Base-by-base conservation (phyloP, 345 rosid species). In the Camelina neglecta region DNA sequence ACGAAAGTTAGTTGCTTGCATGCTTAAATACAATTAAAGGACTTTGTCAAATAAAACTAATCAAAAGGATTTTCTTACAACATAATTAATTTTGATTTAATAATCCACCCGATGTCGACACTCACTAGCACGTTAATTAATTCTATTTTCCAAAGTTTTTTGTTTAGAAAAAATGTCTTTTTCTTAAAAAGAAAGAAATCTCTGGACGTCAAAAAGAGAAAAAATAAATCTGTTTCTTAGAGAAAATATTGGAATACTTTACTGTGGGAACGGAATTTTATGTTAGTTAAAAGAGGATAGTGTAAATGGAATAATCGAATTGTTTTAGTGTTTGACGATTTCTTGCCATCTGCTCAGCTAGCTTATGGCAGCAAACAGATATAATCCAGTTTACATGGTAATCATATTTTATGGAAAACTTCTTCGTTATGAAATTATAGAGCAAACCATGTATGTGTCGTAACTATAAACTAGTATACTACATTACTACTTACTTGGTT, bases 121-220 rank as follows among this genome's bases (percentile, higher is more conserved):
- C 72, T 81, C 84, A 80, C 82, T 83, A 80, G 72, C 84, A 73
- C 57, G 56, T 73, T 5, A 75, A 16, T 73, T 5, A 75, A 16
- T 18, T 29, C n/a, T 4, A 6, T 21, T 51, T 13, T 51, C 48
- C 6, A 67, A 67, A 67, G 66, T 44, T 58, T 47, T 47, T 44
- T 13, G 31, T 13, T 33, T 11, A 33, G 1, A n/a, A 24, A 24
- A 61, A 31, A 11, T 49, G 67, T 59, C 75, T 4, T 33, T 33
- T 35, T 51, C 49, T 36, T 45, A 18, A 72, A 29, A 76, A 84
- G 80, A 75, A 77, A 66, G 49, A 49, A 59, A 35, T 59, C 4
- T 59, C 8, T 59, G 13, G 26, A 35, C 26, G 63, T 59, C 21
- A 35, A 57, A 57, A 33, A 18, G 42, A 10, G 4, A 8, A 13